Evolutionary conservation across 805 yeast genomes (phyloP), one percentile per base, ranked within the genome.

Genomic region (Lachancea mirantina): DNA sequence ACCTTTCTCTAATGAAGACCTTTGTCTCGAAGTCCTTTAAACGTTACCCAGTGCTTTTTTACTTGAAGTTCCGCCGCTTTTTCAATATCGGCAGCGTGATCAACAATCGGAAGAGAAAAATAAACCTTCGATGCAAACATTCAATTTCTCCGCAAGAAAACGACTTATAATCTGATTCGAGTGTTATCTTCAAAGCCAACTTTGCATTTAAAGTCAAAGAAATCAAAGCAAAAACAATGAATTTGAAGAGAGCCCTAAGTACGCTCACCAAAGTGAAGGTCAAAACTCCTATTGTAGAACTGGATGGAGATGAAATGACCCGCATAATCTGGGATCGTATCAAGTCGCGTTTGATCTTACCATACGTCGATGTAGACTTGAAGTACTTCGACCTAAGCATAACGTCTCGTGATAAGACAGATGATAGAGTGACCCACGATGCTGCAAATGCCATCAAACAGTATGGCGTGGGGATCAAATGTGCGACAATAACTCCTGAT

Each of bases 241-340:
- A 45, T 16, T 29, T 48, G 10, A 46, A 47, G 39, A 46, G 57
- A 35, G 43, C 34, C 27, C 39, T 55, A 15, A 43, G 56, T 10
- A 48, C 64, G 26, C 44, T 64, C n/a, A 56, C 58, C 35, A 81
- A 80, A 55, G 76, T 82, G 55, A 74, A 74, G 47, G 88, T 82
- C 28, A 70, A 73, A 50, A 72, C 68, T 35, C 89, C 89, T 28
- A 65, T 82, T 41, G 92, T 82, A 36, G 92, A 82, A 45, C 55
- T 82, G 52, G 88, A 81, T 50, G 92, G 92, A 49, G 92, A 82
- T 57, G 92, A 82, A 57, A 80, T 79, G 89, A 82, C 92, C 42
- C 67, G 89, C 57, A 80, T 82, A 52, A 82, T 82, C 57, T 82
- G 92, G 92, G 69, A 74, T 42, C 65, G 72, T 49, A 82, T 82